A percentile compares a stretch with the other conserved stretches of the same genome.
Conservation (phyloP, 805 yeast genomes). For the Tetrapisispora fleetii region DNA sequence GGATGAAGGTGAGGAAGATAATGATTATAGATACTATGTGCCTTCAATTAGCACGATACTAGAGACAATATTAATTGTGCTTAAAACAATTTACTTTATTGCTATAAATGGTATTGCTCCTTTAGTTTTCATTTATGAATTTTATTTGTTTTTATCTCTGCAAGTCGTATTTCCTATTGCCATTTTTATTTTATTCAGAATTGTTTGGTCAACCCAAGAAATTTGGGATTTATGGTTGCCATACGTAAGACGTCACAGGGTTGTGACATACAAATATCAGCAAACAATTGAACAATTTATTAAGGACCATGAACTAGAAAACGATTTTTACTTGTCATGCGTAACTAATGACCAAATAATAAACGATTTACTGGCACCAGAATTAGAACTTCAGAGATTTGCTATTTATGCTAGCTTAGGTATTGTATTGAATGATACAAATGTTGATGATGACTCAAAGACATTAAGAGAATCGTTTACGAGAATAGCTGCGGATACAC, state of each 20-base stretch:
- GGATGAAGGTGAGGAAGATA: not conserved
- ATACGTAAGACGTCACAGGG: constrained; percentile 4
- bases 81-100: constrained; percentile 1
- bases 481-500: not conserved
- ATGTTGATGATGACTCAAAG: not conserved
- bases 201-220: constrained; percentile 17
- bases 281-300: not conserved
- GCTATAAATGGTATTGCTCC: constrained; percentile 2
- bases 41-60: not conserved
- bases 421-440: not conserved
- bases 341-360: not conserved
- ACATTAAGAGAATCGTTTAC: not conserved
- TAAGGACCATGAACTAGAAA: not conserved
- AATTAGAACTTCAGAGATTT: not conserved
- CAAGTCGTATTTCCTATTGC: not conserved
- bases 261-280: not conserved
- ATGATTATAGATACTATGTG: not conserved
- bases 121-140: constrained; percentile 1
- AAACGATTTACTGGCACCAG: not conserved
- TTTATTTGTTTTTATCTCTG: not conserved
- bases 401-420: not conserved
- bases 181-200: constrained; percentile 4
- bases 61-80: not conserved
- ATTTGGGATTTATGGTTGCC: constrained; percentile 23
- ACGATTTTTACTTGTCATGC: not conserved